phyloP scores from a whole-genome alignment of 495 filamentous ascomycete genomes.

The Pyrenula aspistea region DNA sequence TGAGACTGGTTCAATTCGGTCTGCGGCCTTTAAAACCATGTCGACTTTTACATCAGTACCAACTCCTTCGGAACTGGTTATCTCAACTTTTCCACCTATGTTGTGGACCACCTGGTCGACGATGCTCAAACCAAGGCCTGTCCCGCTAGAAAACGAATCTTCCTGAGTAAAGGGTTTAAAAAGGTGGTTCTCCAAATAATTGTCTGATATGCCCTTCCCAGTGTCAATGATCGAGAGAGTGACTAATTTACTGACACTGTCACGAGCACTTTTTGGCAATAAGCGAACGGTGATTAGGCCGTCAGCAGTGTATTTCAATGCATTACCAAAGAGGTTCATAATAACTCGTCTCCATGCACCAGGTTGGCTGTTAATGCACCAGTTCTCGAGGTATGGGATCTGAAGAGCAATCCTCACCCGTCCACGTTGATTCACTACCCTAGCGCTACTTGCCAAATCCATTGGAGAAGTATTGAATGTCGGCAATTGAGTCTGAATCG shows the following conservation, averaged over 20 bases:
- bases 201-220: constrained; percentile 54
- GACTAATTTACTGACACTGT: constrained; percentile 12
- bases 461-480: constrained; percentile 2
- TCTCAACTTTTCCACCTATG: constrained; percentile 45
- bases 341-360: constrained; percentile 54
- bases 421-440: constrained; percentile 9
- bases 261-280: constrained; percentile 16
- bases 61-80: constrained; percentile 40
- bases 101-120: constrained; percentile 52
- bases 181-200: constrained; percentile 53
- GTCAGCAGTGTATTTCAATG: constrained; percentile 52
- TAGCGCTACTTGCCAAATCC: constrained; percentile 4
- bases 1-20: constrained; percentile 2
- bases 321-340: constrained; percentile 65
- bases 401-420: constrained; percentile 41
- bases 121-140: constrained; percentile 59
- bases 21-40: constrained; percentile 24
- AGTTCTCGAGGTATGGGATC: constrained; percentile 37
- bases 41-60: constrained; percentile 49
- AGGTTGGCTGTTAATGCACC: constrained; percentile 43
- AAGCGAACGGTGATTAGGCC: constrained; percentile 49
- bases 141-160: constrained; percentile 48
- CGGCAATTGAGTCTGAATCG: constrained; percentile 3
- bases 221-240: constrained; percentile 48
- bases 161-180: constrained; percentile 68